A percentile compares a stretch with the other conserved stretches of the same genome.
These are phyloP conservation scores for Reutealis trisperma DNA, from an alignment of 345 rosid genomes.

Conservation along the genomic window DNA sequence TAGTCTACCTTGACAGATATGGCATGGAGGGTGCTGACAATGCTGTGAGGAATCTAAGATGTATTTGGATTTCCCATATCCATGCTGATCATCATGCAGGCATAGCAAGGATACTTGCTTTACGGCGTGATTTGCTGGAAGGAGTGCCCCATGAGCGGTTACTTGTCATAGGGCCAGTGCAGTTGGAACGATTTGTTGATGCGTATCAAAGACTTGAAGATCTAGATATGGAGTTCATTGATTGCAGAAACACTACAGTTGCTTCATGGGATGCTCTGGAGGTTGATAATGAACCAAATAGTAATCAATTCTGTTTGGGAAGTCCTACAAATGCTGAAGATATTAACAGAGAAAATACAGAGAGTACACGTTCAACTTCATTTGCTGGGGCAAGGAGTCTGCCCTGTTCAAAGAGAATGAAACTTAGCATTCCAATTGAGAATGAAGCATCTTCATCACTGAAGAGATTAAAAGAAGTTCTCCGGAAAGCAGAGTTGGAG, in stretches of 20 bases:
- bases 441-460: conserved; percentile 41
- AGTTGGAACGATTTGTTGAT: conserved; percentile 71
- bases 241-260: conserved; percentile 70
- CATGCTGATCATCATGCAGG: conserved; percentile 96
- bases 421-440: conserved; percentile 50
- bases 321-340: conserved; percentile 17
- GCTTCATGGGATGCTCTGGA: conserved; percentile 63
- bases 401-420: conserved; percentile 57
- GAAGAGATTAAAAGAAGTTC: conserved; percentile 55
- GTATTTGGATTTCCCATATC: conserved; percentile 93
- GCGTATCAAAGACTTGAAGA: conserved; percentile 91
- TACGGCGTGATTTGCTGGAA: conserved; percentile 69
- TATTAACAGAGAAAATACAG: conserved; percentile 1
- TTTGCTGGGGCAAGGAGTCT: conserved; percentile 62
- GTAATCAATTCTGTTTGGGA: conserved; percentile 24
- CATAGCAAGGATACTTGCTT: conserved; percentile 79
- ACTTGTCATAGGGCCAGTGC: conserved; percentile 75
- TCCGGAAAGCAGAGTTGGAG: conserved; percentile 61
- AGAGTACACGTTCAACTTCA: conserved; percentile 39
- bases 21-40: conserved; percentile 76
- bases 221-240: conserved; percentile 85
- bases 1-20: conserved; percentile 37
- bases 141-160: conserved; percentile 68
- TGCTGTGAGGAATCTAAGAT: conserved; percentile 62
- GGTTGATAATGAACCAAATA: conserved; percentile 25